A percentile compares a stretch with the other conserved stretches of the same genome.
phyloP scores from a whole-genome alignment of 2,329 filamentous ascomycete species.

The Pestalotiopsis fici region DNA sequence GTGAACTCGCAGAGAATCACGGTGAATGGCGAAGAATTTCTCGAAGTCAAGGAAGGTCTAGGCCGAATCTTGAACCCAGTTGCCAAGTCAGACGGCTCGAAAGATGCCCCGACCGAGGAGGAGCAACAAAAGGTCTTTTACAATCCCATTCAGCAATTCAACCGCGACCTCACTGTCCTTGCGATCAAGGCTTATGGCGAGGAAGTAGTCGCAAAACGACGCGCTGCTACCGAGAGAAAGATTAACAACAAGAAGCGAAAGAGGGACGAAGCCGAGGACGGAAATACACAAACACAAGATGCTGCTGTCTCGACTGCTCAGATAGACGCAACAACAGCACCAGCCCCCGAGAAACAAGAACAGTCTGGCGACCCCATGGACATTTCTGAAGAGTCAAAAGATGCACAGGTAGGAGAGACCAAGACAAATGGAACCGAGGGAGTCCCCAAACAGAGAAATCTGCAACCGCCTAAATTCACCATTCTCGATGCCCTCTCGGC shows the following conservation, averaged over 20 bases:
- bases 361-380: slow-evolving; percentile 11
- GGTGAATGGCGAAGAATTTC: slow-evolving; percentile 50
- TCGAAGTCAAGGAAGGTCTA: slow-evolving; percentile 55
- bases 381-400: slow-evolving; percentile 6
- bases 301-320: not conserved
- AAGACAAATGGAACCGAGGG: slow-evolving; percentile 10
- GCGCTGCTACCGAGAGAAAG: slow-evolving; percentile 40
- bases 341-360: not conserved
- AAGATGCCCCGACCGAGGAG: slow-evolving; percentile 47
- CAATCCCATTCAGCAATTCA: slow-evolving; percentile 99
- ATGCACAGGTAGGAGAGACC: not conserved
- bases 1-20: slow-evolving; percentile 33
- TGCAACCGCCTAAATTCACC: slow-evolving; percentile 59
- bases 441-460: slow-evolving; percentile 16
- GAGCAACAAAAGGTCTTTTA: slow-evolving; percentile 86
- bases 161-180: slow-evolving; percentile 90
- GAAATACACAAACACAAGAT: slow-evolving; percentile 23
- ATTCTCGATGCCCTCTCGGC: slow-evolving; percentile 95
- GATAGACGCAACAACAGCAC: not conserved
- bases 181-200: slow-evolving; percentile 89
- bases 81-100: slow-evolving; percentile 32
- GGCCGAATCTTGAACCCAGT: slow-evolving; percentile 57
- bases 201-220: slow-evolving; percentile 54
- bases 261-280: slow-evolving; percentile 13
- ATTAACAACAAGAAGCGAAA: slow-evolving; percentile 38